A percentile compares a stretch with the other conserved stretches of the same genome.
Conservation (phyloP, 495 filamentous ascomycete genomes). For the Hypoxylon intermedium region DNA sequence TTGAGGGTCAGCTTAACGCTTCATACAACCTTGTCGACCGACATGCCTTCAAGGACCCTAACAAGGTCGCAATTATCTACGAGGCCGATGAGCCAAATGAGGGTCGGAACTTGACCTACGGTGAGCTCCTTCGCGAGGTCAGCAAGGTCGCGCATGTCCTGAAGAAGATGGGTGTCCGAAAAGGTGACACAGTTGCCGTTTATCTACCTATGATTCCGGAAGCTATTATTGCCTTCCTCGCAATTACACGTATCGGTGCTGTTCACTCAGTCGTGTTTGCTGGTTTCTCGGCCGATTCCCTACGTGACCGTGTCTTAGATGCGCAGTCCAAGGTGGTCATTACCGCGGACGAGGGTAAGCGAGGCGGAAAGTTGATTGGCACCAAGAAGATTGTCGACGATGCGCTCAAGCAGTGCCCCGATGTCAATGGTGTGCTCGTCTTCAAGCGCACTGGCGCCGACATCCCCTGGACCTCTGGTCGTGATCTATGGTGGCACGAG, state of each 20-base stretch:
- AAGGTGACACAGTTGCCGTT: constrained; percentile 96
- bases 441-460: constrained; percentile 96
- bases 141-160: constrained; percentile 84
- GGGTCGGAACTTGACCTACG: constrained; percentile 89
- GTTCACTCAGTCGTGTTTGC: constrained; percentile 99
- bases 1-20: constrained; percentile 91
- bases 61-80: constrained; percentile 96
- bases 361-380: constrained; percentile 95
- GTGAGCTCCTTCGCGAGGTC: constrained; percentile 92
- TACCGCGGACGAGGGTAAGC: constrained; percentile 95
- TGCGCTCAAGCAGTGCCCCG: constrained; percentile 95
- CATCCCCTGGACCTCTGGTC: constrained; percentile 85
- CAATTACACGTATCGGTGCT: constrained; percentile 90
- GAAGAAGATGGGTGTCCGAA: constrained; percentile 93
- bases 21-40: constrained; percentile 98
- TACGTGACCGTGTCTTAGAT: constrained; percentile 94
- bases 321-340: constrained; percentile 90
- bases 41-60: constrained; percentile 89
- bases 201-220: constrained; percentile 99
- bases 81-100: constrained; percentile 92
- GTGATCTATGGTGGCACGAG: constrained; percentile 98
- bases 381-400: constrained; percentile 99
- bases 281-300: constrained; percentile 95
- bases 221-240: constrained; percentile 88
- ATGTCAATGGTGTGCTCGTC: constrained; percentile 83